Evolutionary conservation across 768 basidiomycete genomes (phyloP).

Genomic region (Boletus pseudopeckii): DNA sequence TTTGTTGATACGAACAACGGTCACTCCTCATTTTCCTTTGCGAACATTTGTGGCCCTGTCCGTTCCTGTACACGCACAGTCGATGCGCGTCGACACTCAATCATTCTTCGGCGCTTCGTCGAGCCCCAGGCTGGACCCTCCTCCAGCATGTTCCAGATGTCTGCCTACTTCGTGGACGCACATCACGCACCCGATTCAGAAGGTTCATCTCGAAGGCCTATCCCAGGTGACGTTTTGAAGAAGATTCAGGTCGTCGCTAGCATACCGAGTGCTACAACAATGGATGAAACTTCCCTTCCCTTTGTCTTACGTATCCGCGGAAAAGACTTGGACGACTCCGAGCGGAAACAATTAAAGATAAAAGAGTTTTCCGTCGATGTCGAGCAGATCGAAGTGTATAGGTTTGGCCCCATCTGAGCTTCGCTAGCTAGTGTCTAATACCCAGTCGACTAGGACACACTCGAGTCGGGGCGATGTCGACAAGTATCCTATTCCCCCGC

Average conservation of each 20-base stretch:
- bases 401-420: constrained; percentile 41
- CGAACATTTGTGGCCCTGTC: constrained; percentile 55
- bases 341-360: constrained; percentile 56
- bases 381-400: constrained; percentile 61
- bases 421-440: constrained; percentile 7
- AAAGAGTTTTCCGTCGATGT: constrained; percentile 54
- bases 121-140: constrained; percentile 38
- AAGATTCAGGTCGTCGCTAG: constrained; percentile 64
- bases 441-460: constrained; percentile 34
- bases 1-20: constrained; percentile 47
- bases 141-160: constrained; percentile 27
- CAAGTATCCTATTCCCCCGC: constrained; percentile 55
- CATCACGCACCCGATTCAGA: constrained; percentile 20
- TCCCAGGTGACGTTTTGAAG: constrained; percentile 53
- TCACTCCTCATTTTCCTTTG: constrained; percentile 43
- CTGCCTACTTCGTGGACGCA: constrained; percentile 46
- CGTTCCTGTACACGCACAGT: constrained; percentile 42
- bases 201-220: constrained; percentile 20
- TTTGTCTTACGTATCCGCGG: constrained; percentile 61
- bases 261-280: constrained; percentile 52
- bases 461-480: constrained; percentile 41
- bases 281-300: constrained; percentile 47
- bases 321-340: constrained; percentile 43
- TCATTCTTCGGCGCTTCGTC: constrained; percentile 55
- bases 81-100: constrained; percentile 37